These are phyloP conservation scores for Fusarium xyrophilum DNA, from an alignment of 2,329 filamentous ascomycete species.

Conservation along the genomic window DNA sequence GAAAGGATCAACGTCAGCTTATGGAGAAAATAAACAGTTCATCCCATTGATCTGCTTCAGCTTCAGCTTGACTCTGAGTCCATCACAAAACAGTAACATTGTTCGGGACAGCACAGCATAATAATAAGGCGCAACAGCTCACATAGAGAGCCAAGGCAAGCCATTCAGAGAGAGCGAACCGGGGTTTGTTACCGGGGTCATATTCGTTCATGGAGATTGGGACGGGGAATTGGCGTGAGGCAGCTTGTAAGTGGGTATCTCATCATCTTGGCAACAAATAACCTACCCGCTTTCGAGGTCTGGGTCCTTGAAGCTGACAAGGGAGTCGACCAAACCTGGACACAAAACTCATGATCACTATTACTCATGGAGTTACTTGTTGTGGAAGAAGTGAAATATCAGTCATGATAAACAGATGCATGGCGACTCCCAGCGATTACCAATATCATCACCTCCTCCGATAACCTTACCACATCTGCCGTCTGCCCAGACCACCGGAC, in stretches of 20 bases:
- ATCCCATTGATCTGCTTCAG: neutral
- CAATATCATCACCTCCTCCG: neutral
- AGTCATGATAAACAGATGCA: neutral
- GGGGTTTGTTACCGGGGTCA: slow-evolving; percentile 12
- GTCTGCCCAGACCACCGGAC: neutral
- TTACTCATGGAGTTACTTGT: neutral
- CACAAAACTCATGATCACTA: slow-evolving; percentile 12
- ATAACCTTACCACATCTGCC: neutral
- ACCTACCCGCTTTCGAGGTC: slow-evolving; percentile 11
- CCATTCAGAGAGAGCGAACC: slow-evolving; percentile 4
- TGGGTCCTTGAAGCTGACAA: slow-evolving; percentile 16
- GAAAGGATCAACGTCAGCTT: slow-evolving; percentile 26
- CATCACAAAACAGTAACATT: neutral
- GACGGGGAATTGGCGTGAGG: slow-evolving; percentile 32
- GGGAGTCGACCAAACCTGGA: slow-evolving; percentile 12
- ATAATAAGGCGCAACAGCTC: neutral
- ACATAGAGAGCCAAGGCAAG: neutral
- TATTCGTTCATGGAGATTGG: slow-evolving; percentile 25
- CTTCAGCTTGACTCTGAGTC: neutral
- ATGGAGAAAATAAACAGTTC: neutral
- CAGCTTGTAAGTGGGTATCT: slow-evolving; percentile 24
- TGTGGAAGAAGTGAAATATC: neutral
- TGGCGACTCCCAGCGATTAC: neutral
- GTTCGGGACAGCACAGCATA: neutral
- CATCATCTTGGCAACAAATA: slow-evolving; percentile 19